Percentiles rank a stretch among this genome's conserved stretches.
Evolutionary conservation across 495 filamentous ascomycete genomes (phyloP).

Genomic region (Hypoxylon rickii): DNA sequence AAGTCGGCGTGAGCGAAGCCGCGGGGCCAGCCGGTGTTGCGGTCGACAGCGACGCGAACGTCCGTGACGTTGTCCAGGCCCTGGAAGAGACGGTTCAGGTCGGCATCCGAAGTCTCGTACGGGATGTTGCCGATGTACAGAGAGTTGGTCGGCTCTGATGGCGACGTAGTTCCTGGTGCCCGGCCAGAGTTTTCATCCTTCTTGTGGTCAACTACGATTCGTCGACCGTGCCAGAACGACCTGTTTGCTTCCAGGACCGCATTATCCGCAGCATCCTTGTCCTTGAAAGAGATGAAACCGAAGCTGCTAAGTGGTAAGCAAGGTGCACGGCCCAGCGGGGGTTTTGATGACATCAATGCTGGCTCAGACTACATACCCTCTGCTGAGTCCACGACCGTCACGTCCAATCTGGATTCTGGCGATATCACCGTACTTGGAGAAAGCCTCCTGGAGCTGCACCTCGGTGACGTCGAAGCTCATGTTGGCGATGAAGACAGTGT

Average conservation of each 20-base stretch:
- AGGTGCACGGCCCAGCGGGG: too few relatives aligned
- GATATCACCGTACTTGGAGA: constrained; percentile 69
- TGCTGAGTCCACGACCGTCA: constrained; percentile 78
- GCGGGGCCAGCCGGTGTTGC: constrained; percentile 80
- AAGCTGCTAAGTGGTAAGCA: constrained; percentile 60
- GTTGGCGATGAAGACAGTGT: constrained; percentile 76
- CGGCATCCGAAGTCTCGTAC: constrained; percentile 85
- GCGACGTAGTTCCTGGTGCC: not conserved
- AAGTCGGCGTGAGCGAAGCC: constrained; percentile 95
- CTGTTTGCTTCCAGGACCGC: constrained; percentile 70
- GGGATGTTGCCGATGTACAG: constrained; percentile 90
- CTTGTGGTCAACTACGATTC: constrained; percentile 63
- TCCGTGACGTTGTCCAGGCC: constrained; percentile 74
- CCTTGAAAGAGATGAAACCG: constrained; percentile 73
- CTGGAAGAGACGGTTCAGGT: constrained; percentile 81
- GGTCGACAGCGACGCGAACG: constrained; percentile 87
- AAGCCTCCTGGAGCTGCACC: constrained; percentile 68
- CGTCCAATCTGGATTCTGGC: constrained; percentile 58
- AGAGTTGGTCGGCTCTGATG: constrained; percentile 58
- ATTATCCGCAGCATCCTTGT: constrained; percentile 55
- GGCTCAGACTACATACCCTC: constrained; percentile 66
- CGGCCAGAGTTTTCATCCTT: not conserved
- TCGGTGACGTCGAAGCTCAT: constrained; percentile 81
- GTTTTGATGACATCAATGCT: too few relatives aligned
- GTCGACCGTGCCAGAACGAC: constrained; percentile 79